Evolutionary conservation across 2,329 filamentous ascomycete genomes (phyloP).

Genomic region (Monascus ruber): DNA sequence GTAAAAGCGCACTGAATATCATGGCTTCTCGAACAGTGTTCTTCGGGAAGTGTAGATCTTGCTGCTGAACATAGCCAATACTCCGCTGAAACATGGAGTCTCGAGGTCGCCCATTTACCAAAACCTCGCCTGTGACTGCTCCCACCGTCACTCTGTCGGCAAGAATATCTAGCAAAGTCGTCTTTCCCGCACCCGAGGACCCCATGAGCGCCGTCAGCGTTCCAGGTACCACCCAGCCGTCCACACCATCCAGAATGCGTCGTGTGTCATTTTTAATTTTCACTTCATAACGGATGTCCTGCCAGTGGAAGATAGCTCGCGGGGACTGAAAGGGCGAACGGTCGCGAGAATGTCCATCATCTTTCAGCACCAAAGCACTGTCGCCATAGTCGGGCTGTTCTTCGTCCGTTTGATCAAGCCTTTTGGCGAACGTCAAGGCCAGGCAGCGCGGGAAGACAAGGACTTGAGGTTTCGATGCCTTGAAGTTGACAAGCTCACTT

Average conservation of each 20-base stretch:
- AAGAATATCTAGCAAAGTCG: constrained; percentile 73
- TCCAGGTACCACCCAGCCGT: constrained; percentile 88
- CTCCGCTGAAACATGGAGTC: constrained; percentile 36
- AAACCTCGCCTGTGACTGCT: constrained; percentile 74
- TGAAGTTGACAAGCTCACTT: constrained; percentile 49
- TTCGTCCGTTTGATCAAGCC: constrained; percentile 13
- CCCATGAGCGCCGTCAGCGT: constrained; percentile 84
- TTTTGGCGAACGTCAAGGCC: constrained; percentile 38
- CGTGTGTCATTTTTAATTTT: constrained; percentile 63
- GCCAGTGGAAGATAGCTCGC: constrained; percentile 62
- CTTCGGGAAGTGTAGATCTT: constrained; percentile 75
- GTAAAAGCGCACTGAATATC: constrained; percentile 70
- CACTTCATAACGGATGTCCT: constrained; percentile 68
- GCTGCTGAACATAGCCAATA: constrained; percentile 55
- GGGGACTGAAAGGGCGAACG: constrained; percentile 60
- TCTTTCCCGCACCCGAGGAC: constrained; percentile 81
- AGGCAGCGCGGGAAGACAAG: constrained; percentile 61
- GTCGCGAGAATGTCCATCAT: constrained; percentile 56
- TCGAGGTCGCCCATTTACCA: constrained; percentile 59
- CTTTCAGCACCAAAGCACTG: constrained; percentile 59
- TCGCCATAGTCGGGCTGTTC: constrained; percentile 11
- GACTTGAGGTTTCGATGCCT: constrained; percentile 64
- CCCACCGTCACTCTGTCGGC: constrained; percentile 77
- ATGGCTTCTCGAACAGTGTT: constrained; percentile 80
- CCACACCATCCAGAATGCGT: constrained; percentile 69